These are phyloP conservation scores for Insectozyma bohioensis DNA, from an alignment of 1,139 yeast species.

Conservation along the genomic window DNA sequence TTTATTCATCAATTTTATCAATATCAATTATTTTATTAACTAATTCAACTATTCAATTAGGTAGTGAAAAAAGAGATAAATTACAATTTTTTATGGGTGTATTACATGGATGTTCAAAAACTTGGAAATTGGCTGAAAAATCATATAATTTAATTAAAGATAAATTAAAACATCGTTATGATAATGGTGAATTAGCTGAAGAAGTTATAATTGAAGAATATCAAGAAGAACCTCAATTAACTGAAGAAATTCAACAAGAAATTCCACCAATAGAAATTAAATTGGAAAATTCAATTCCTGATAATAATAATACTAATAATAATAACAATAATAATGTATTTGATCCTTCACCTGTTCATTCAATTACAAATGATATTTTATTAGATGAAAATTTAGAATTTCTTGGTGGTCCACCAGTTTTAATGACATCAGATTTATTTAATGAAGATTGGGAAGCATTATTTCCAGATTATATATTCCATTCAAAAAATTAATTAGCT, in stretches of 20 bases:
- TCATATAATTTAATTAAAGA: slow-evolving; percentile 42
- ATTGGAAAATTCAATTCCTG: no score
- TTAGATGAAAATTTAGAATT: slow-evolving; percentile 36
- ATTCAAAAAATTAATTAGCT: slow-evolving; percentile 17
- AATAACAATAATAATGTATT: no score
- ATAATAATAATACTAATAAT: no score
- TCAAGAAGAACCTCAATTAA: slow-evolving; percentile 51
- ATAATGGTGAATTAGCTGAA: slow-evolving; percentile 14
- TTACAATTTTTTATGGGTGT: slow-evolving; percentile 38
- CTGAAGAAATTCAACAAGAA: no score
- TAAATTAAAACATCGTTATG: slow-evolving; percentile 26
- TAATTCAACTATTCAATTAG: slow-evolving; percentile 27
- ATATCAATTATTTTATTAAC: slow-evolving; percentile 46
- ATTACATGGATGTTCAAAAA: slow-evolving; percentile 38
- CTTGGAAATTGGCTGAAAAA: slow-evolving; percentile 52
- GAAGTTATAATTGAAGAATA: slow-evolving; percentile 25
- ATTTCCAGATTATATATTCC: slow-evolving; percentile 41
- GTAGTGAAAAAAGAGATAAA: slow-evolving; percentile 25
- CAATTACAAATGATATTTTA: slow-evolving; percentile 14
- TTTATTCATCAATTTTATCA: slow-evolving; percentile 48
- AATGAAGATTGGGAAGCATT: slow-evolving; percentile 53
- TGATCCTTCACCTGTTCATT: background rate
- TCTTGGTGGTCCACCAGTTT: slow-evolving; percentile 54
- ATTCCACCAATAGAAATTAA: no score
- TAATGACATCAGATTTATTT: slow-evolving; percentile 52